These are phyloP conservation scores for Vigna trinervia DNA, from an alignment of 306 rosid species.

Conservation along the genomic window DNA sequence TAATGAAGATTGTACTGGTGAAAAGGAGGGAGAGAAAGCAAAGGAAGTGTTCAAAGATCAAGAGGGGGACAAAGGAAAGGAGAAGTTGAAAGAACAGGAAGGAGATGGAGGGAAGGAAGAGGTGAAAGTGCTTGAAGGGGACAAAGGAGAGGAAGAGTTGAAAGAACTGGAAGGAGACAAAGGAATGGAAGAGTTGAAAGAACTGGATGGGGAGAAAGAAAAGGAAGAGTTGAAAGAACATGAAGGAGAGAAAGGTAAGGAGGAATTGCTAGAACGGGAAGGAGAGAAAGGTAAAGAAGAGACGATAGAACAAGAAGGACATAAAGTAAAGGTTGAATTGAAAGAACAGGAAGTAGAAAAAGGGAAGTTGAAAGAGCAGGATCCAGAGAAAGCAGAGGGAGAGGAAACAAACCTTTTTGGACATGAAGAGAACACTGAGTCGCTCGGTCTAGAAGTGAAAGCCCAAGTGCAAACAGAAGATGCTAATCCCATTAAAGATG, in stretches of 20 bases:
- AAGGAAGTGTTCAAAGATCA: conserved; percentile 32
- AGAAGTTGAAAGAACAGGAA: neutral
- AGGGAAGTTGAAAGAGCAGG: conserved; percentile 34
- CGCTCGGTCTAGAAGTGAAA: conserved; percentile 38
- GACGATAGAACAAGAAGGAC: conserved; percentile 17
- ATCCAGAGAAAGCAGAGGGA: conserved; percentile 39
- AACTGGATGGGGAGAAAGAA: neutral
- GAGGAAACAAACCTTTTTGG: conserved; percentile 44
- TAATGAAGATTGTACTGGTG: conserved; percentile 41
- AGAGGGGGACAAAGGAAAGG: conserved; percentile 14
- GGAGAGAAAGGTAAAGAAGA: conserved; percentile 23
- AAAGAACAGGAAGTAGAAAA: conserved; percentile 40
- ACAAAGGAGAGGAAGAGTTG: conserved; percentile 27
- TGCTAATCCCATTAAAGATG: conserved; percentile 40
- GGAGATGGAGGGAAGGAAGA: conserved; percentile 19
- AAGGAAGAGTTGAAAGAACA: conserved; percentile 13
- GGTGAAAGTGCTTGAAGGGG: conserved; percentile 28
- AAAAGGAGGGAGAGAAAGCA: conserved; percentile 39
- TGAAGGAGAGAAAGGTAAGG: conserved; percentile 32
- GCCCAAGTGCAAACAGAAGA: conserved; percentile 47
- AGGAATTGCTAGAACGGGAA: conserved; percentile 34
- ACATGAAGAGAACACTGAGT: conserved; percentile 37
- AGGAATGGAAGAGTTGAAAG: conserved; percentile 25
- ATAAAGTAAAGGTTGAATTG: conserved; percentile 7
- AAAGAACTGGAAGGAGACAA: neutral